Conservation (phyloP, 768 basidiomycete species). For the Cystobasidium tubakii region DNA sequence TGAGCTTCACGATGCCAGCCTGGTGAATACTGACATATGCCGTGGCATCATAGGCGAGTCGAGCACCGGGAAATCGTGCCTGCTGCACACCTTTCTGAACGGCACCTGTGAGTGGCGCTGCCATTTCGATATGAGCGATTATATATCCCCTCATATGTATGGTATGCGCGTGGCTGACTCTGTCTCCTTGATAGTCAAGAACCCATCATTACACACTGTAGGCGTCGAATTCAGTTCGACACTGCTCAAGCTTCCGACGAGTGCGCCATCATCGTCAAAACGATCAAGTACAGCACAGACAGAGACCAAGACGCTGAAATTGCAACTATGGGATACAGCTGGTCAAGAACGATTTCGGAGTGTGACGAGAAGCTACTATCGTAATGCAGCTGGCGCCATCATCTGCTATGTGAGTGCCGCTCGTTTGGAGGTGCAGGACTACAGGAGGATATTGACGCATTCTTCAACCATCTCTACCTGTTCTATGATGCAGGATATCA, state of each 20-base stretch:
- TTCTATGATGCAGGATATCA: constrained; percentile 52
- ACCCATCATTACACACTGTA: constrained; percentile 73
- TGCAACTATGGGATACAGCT: constrained; percentile 99
- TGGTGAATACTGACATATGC: constrained; percentile 14
- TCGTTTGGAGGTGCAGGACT: constrained; percentile 79
- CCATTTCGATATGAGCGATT: not conserved
- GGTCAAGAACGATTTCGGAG: constrained; percentile 99
- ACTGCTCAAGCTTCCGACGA: constrained; percentile 67
- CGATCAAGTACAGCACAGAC: constrained; percentile 6
- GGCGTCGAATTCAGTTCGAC: constrained; percentile 93
- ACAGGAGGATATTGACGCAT: constrained; percentile 49
- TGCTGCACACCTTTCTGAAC: constrained; percentile 92
- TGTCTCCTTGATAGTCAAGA: constrained; percentile 38
- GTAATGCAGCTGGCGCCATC: constrained; percentile 49
- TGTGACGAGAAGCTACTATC: constrained; percentile 96
- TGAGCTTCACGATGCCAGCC: not conserved
- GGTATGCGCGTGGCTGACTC: too few relatives aligned
- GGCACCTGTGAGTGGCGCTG: constrained; percentile 68
- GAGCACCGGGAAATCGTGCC: constrained; percentile 93
- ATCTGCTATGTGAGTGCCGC: constrained; percentile 40
- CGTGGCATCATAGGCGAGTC: constrained; percentile 67
- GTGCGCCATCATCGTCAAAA: constrained; percentile 24
- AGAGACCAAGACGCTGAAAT: constrained; percentile 54
- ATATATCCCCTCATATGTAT: too few relatives aligned
- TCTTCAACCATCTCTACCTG: too few relatives aligned